These are phyloP conservation scores for Vaccinium myrtillus DNA, from an alignment of 148 eudicot species.

Conservation along the genomic window DNA sequence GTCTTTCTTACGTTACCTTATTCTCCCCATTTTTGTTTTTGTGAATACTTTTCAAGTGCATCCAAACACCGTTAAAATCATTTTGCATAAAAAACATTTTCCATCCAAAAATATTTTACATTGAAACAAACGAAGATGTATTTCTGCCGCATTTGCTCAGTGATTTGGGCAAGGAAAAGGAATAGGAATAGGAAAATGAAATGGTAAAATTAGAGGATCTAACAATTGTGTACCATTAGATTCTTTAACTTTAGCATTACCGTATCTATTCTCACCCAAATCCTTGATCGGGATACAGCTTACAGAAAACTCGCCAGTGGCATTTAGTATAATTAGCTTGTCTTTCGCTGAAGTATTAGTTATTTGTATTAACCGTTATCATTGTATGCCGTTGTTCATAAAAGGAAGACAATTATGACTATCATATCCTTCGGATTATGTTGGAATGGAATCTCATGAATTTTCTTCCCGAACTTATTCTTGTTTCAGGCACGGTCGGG, in stretches of 20 bases:
- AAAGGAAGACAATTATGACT: not conserved
- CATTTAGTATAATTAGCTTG: not conserved
- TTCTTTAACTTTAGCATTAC: not conserved
- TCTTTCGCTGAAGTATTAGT: not conserved
- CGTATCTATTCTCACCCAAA: not conserved
- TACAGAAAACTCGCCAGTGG: not conserved
- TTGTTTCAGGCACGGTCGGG: slow-evolving; percentile 19
- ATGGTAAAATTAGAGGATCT: not conserved
- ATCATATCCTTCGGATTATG: not conserved
- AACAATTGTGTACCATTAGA: not conserved
- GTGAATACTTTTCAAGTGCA: too few species aligned
- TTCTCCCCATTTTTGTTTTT: too few species aligned
- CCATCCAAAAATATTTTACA: too few species aligned
- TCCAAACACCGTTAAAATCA: too few species aligned
- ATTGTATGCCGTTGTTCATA: not conserved
- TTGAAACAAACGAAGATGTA: too few species aligned
- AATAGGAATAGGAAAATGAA: not conserved
- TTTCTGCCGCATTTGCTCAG: not conserved
- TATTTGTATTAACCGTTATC: not conserved
- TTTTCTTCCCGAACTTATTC: not conserved
- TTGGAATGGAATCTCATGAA: not conserved
- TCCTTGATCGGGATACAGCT: not conserved
- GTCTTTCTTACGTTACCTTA: too few species aligned
- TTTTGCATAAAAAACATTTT: too few species aligned
- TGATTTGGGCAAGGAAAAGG: not conserved